Percentiles rank a stretch among this genome's conserved stretches.
These are phyloP conservation scores for Trametes villosa DNA, from an alignment of 768 basidiomycete species.

Conservation along the genomic window DNA sequence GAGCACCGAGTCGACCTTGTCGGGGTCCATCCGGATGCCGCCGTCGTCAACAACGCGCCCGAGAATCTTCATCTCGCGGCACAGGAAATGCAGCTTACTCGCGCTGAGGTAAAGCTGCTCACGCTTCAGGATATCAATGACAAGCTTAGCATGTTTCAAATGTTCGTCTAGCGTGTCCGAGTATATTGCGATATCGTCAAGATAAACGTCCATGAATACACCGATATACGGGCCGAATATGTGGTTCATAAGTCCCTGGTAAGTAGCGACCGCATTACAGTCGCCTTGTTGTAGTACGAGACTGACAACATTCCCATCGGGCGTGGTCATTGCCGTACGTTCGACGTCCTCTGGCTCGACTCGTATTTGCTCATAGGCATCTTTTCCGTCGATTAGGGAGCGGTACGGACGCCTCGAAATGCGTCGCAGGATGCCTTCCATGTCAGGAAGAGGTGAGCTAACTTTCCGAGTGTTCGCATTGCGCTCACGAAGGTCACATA, in stretches of 20 bases:
- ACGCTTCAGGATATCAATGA: slow-evolving; percentile 16
- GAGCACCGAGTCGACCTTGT: slow-evolving; percentile 44
- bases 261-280: slow-evolving; percentile 37
- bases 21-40: slow-evolving; percentile 48
- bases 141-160: slow-evolving; percentile 27
- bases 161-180: slow-evolving; percentile 35
- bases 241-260: slow-evolving; percentile 34
- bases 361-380: slow-evolving; percentile 37
- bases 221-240: slow-evolving; percentile 34
- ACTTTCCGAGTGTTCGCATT: slow-evolving; percentile 34
- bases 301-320: slow-evolving; percentile 36
- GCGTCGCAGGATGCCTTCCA: slow-evolving; percentile 27
- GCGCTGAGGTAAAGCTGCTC: slow-evolving; percentile 29
- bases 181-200: slow-evolving; percentile 39
- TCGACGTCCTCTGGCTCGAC: slow-evolving; percentile 28
- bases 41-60: slow-evolving; percentile 37
- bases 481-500: slow-evolving; percentile 20
- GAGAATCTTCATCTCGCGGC: slow-evolving; percentile 27
- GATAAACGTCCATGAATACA: slow-evolving; percentile 37
- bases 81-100: slow-evolving; percentile 31
- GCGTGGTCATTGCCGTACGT: slow-evolving; percentile 31
- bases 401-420: slow-evolving; percentile 22
- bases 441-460: slow-evolving; percentile 32
- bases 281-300: slow-evolving; percentile 38
- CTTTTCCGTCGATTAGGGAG: slow-evolving; percentile 32